Percentiles rank a stretch among this genome's conserved stretches.
These are phyloP conservation scores for Babesia bigemina DNA, from an alignment of 169 alveolate species.

Conservation along the genomic window DNA sequence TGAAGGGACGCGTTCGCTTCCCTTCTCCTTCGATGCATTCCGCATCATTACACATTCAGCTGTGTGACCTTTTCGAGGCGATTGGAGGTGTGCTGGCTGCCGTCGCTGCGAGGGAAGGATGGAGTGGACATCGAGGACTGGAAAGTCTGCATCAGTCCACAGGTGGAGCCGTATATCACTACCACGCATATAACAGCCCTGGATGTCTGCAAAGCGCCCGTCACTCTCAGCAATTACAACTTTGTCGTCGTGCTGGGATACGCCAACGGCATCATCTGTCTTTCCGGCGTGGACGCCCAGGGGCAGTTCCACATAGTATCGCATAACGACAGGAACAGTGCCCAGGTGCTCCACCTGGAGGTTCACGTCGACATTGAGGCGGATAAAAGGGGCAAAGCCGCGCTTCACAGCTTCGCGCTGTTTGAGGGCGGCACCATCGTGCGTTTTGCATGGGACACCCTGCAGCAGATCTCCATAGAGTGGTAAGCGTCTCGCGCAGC, in stretches of 20 bases:
- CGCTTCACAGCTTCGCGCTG: slow-evolving; percentile 21
- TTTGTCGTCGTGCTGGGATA: slow-evolving; percentile 39
- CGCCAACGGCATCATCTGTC: slow-evolving; percentile 20
- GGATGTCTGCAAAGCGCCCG: slow-evolving; percentile 11
- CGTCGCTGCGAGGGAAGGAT: slow-evolving; percentile 9
- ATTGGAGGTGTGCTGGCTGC: slow-evolving; percentile 36
- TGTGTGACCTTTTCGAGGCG: slow-evolving; percentile 32
- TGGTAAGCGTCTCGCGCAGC: not conserved
- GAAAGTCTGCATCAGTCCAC: slow-evolving; percentile 28
- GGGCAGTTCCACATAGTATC: slow-evolving; percentile 36
- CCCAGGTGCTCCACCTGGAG: slow-evolving; percentile 5
- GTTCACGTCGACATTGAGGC: slow-evolving; percentile 12
- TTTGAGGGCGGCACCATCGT: slow-evolving; percentile 23
- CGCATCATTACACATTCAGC: not conserved
- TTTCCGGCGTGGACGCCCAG: slow-evolving; percentile 34
- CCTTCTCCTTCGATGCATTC: not conserved
- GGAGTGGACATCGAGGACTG: slow-evolving; percentile 18
- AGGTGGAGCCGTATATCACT: slow-evolving; percentile 8
- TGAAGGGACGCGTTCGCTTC: not conserved
- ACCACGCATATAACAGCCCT: slow-evolving; percentile 24
- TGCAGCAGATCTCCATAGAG: slow-evolving; percentile 15
- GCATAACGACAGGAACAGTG: slow-evolving; percentile 13
- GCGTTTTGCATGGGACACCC: slow-evolving; percentile 26
- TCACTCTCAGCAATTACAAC: not conserved
- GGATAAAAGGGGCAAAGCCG: not conserved